Conservation (phyloP, 2,329 filamentous ascomycete genomes). For the Camptophora hylomeconis region DNA sequence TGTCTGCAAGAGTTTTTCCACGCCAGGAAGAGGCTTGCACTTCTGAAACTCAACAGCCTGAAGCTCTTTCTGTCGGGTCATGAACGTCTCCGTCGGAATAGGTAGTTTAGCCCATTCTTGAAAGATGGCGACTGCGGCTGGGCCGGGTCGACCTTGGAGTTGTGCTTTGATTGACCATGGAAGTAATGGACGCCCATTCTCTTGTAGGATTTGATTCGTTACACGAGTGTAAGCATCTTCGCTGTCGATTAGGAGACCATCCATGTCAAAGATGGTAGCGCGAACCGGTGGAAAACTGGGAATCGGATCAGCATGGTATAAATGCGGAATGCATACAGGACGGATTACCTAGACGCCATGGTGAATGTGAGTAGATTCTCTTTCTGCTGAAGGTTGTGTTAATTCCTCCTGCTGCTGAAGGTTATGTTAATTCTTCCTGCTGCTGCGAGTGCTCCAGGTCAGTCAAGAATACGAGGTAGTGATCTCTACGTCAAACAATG, state of each 20-base stretch:
- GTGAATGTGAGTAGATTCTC: too few species aligned
- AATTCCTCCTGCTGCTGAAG: too few species aligned
- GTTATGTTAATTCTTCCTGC: too few species aligned
- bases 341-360: too few species aligned
- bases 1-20: conserved; percentile 51
- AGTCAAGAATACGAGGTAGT: too few species aligned
- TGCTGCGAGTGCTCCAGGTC: too few species aligned
- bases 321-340: too few species aligned
- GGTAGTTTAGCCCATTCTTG: conserved; percentile 77
- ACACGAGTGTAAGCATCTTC: conserved; percentile 80
- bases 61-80: conserved; percentile 43
- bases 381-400: too few species aligned
- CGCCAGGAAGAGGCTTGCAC: conserved; percentile 67
- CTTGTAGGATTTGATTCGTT: conserved; percentile 67
- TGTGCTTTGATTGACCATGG: conserved; percentile 93
- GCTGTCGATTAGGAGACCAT: conserved; percentile 85
- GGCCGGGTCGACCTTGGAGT: conserved; percentile 55
- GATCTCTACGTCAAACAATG: too few species aligned
- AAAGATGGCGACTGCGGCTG: conserved; percentile 49
- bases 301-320: too few species aligned
- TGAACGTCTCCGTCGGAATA: conserved; percentile 57
- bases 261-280: conserved; percentile 97
- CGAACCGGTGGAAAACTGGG: conserved; percentile 62
- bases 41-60: conserved; percentile 61
- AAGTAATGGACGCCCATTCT: conserved; percentile 60